Percentiles rank a stretch among this genome's conserved stretches.
These are phyloP conservation scores for Coemansia sp. DNA, from an alignment of 192 early-diverging fungal species.

Conservation along the genomic window DNA sequence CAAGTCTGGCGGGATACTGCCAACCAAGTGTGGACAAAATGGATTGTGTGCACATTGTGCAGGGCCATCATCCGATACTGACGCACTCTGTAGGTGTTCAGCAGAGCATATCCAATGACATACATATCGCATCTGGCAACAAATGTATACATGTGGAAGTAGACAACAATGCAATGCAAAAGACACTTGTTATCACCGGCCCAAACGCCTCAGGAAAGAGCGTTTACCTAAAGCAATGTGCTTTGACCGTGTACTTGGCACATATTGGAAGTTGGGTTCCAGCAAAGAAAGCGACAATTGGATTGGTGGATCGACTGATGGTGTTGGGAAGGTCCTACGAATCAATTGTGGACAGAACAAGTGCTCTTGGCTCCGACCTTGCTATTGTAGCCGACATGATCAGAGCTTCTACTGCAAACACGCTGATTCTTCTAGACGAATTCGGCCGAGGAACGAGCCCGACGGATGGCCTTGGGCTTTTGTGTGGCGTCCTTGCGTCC, in stretches of 20 bases:
- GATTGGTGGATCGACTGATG: conserved; percentile 76
- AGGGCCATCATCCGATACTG: conserved; percentile 35
- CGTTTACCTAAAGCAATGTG: conserved; percentile 72
- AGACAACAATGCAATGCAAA: conserved; percentile 13
- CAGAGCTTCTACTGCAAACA: conserved; percentile 2
- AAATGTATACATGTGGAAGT: conserved; percentile 18
- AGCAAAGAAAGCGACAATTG: conserved; percentile 66
- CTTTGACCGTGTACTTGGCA: conserved; percentile 82
- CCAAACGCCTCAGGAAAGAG: conserved; percentile 86
- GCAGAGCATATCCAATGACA: conserved; percentile 74
- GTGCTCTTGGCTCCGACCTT: conserved; percentile 36
- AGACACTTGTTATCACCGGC: conserved; percentile 71
- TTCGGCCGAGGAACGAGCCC: conserved; percentile 48
- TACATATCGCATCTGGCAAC: conserved; percentile 43
- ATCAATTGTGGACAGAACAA: conserved; percentile 29
- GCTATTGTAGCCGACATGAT: conserved; percentile 15
- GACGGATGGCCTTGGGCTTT: conserved; percentile 75
- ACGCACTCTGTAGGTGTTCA: conserved; percentile 64
- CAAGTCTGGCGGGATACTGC: conserved; percentile 24
- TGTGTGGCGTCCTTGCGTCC: conserved; percentile 68
- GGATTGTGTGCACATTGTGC: conserved; percentile 28
- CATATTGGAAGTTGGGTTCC: conserved; percentile 92
- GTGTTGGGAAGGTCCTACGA: conserved; percentile 55
- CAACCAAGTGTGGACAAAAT: conserved; percentile 15
- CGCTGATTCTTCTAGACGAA: conserved; percentile 44